Conservation (phyloP, 345 rosid genomes). For the Dipteronia dyeriana region DNA sequence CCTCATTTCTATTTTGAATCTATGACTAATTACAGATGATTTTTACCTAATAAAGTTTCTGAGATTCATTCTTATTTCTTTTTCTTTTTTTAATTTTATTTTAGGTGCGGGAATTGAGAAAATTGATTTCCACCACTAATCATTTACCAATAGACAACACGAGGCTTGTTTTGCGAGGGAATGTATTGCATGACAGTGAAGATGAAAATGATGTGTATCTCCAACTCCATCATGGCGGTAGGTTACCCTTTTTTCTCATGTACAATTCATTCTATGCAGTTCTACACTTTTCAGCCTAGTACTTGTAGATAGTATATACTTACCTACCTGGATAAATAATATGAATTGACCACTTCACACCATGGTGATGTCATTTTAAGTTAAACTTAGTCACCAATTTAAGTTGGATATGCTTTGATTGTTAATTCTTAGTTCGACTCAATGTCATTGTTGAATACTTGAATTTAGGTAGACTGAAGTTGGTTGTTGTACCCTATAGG, state of each 20-base stretch:
- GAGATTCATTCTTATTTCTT: slow-evolving; percentile 3
- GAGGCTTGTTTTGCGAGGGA: slow-evolving; percentile 74
- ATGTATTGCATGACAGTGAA: slow-evolving; percentile 54
- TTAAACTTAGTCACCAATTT: too few species aligned
- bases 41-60: neutral
- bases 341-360: too few species aligned
- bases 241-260: neutral
- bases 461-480: neutral
- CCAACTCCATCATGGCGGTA: slow-evolving; percentile 55
- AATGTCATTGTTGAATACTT: neutral
- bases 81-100: slow-evolving; percentile 23
- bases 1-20: slow-evolving; percentile 1
- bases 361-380: too few species aligned
- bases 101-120: slow-evolving; percentile 70
- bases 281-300: neutral
- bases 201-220: slow-evolving; percentile 59
- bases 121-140: slow-evolving; percentile 54
- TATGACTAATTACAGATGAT: neutral
- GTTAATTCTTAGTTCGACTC: too few species aligned
- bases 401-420: too few species aligned
- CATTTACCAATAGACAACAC: slow-evolving; percentile 51
- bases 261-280: neutral
- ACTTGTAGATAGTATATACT: neutral
- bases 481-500: neutral
- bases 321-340: too few species aligned